Evolutionary conservation across 2,329 filamentous ascomycete species (phyloP).

Genomic region (Fusarium cicatricum): DNA sequence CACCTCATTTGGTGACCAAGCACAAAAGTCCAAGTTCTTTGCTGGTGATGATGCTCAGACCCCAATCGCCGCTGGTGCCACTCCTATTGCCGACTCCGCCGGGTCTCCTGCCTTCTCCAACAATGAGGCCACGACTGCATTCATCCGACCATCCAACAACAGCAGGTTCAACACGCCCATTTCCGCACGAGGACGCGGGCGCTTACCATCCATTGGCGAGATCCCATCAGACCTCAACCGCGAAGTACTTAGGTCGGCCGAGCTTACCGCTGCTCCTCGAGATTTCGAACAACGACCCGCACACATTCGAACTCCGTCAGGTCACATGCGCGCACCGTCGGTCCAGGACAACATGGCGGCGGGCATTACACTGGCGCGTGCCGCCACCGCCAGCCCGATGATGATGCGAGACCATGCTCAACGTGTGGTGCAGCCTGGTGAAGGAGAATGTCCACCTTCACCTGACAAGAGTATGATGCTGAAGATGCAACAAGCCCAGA

Average conservation of each 20-base stretch:
- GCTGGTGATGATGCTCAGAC: conserved; percentile 69
- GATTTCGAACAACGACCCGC: conserved; percentile 41
- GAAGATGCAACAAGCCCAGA: conserved; percentile 66
- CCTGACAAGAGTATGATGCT: conserved; percentile 65
- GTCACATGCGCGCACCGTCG: conserved; percentile 39
- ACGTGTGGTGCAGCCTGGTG: conserved; percentile 43
- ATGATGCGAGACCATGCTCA: conserved; percentile 62
- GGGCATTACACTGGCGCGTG: conserved; percentile 65
- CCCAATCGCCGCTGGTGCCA: conserved; percentile 82
- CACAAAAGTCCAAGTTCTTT: conserved; percentile 71
- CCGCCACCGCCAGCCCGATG: conserved; percentile 73
- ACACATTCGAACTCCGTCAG: conserved; percentile 44
- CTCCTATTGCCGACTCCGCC: conserved; percentile 85
- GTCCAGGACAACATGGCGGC: conserved; percentile 53
- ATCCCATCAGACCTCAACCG: conserved; percentile 46
- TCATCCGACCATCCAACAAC: conserved; percentile 71
- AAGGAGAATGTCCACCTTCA: conserved; percentile 67
- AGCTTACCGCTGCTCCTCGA: conserved; percentile 30
- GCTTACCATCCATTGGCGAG: conserved; percentile 83
- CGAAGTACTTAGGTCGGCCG: conserved; percentile 40
- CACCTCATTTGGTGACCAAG: conserved; percentile 79
- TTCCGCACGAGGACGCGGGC: conserved; percentile 66
- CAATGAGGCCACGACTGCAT: conserved; percentile 71
- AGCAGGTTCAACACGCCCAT: conserved; percentile 75
- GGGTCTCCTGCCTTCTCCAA: conserved; percentile 63